Conservation (phyloP, 768 basidiomycete genomes). For the Agaricus blazei region DNA sequence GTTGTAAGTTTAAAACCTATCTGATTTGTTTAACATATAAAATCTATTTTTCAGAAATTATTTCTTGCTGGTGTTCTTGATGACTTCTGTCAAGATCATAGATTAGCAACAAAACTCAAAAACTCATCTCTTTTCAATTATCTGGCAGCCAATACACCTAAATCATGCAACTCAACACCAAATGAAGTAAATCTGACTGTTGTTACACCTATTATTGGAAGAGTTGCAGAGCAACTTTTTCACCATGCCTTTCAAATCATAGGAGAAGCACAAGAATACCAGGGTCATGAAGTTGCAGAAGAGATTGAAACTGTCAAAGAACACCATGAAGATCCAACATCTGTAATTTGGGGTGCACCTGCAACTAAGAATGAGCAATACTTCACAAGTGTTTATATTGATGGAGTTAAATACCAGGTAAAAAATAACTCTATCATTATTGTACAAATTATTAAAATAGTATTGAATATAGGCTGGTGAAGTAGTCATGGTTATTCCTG, state of each 20-base stretch:
- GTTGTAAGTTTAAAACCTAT: slow-evolving; percentile 31
- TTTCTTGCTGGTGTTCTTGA: slow-evolving; percentile 28
- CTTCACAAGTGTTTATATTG: slow-evolving; percentile 46
- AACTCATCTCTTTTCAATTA: slow-evolving; percentile 37
- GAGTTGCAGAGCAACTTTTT: slow-evolving; percentile 42
- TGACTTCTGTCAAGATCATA: slow-evolving; percentile 26
- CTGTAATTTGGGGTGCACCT: slow-evolving; percentile 30
- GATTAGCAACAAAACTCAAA: slow-evolving; percentile 22
- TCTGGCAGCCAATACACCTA: not conserved
- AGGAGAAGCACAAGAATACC: slow-evolving; percentile 16
- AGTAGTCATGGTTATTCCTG: slow-evolving; percentile 57
- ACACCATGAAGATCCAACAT: slow-evolving; percentile 16
- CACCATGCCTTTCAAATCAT: slow-evolving; percentile 37
- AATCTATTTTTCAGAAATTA: slow-evolving; percentile 27
- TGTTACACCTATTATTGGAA: slow-evolving; percentile 39
- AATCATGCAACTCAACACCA: not conserved
- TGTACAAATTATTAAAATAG: not conserved
- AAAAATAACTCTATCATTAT: slow-evolving; percentile 5
- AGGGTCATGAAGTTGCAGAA: slow-evolving; percentile 23
- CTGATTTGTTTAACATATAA: not conserved
- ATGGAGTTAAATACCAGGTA: slow-evolving; percentile 54
- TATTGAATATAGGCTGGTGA: slow-evolving; percentile 48
- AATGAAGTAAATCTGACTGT: not conserved
- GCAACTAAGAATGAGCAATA: slow-evolving; percentile 17
- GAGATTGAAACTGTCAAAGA: slow-evolving; percentile 21